Percentiles rank a stretch among this genome's conserved stretches.
phyloP scores from a whole-genome alignment of 495 filamentous ascomycete genomes.

The Podospora pseudopauciseta region DNA sequence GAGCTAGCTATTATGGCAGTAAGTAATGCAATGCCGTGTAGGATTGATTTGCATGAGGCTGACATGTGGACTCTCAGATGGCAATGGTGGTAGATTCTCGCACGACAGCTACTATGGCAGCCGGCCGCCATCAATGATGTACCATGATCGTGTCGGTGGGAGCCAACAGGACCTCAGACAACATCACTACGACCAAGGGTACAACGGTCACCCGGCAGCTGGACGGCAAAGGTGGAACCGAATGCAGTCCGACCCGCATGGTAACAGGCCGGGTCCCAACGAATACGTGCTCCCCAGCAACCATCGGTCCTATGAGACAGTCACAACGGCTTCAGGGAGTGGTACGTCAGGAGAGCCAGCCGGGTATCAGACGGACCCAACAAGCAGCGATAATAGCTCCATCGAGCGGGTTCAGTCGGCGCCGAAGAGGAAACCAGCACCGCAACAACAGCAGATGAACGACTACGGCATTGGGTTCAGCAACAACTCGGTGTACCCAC shows the following conservation, averaged over 20 bases:
- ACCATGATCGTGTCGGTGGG: conserved; percentile 36
- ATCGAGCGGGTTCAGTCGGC: conserved; percentile 66
- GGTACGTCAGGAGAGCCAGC: conserved; percentile 67
- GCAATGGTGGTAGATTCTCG: conserved; percentile 40
- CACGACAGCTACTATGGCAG: conserved; percentile 53
- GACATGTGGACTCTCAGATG: conserved; percentile 31
- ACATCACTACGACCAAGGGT: conserved; percentile 49
- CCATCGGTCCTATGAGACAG: conserved; percentile 78
- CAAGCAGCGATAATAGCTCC: conserved; percentile 85
- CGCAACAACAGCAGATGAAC: conserved; percentile 36
- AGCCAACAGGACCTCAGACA: conserved; percentile 49
- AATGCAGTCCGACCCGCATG: conserved; percentile 42
- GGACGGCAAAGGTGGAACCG: conserved; percentile 47
- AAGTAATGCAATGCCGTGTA: conserved; percentile 33
- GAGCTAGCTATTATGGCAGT: conserved; percentile 60
- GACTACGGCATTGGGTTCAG: conserved; percentile 49
- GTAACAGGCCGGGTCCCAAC: conserved; percentile 36
- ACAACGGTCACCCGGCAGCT: conserved; percentile 32
- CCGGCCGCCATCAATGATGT: conserved; percentile 44
- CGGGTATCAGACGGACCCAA: conserved; percentile 80
- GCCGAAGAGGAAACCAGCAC: conserved; percentile 36
- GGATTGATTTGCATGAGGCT: conserved; percentile 28
- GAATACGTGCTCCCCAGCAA: conserved; percentile 65
- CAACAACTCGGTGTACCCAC: conserved; percentile 33
- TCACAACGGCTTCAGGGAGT: conserved; percentile 67